Evolutionary conservation across 2,329 filamentous ascomycete species (phyloP).

Genomic region (Conoideocrella luteorostrata): DNA sequence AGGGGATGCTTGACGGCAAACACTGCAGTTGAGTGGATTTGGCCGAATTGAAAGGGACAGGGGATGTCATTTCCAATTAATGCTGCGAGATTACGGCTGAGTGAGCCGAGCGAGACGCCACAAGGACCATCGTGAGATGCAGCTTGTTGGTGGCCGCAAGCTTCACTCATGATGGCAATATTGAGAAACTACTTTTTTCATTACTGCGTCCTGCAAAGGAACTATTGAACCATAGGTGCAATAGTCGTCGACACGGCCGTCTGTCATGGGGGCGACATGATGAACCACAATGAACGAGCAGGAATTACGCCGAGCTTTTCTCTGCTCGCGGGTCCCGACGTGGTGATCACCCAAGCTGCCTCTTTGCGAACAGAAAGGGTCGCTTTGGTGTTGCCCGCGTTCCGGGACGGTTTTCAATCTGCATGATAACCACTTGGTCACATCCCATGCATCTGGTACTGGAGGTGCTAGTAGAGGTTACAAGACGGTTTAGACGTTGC

Average conservation of each 20-base stretch:
- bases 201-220: too few species aligned
- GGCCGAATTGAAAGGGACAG: constrained; percentile 2
- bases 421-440: not conserved
- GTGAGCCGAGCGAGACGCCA: constrained; percentile 1
- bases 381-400: too few species aligned
- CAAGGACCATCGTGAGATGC: not conserved
- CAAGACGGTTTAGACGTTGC: not conserved
- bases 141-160: not conserved
- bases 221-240: too few species aligned
- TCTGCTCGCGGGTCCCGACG: too few species aligned
- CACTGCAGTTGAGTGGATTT: constrained; percentile 2
- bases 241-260: too few species aligned
- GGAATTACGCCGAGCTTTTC: too few species aligned
- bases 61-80: not conserved
- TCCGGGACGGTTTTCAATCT: not conserved
- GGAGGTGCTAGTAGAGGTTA: not conserved
- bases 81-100: not conserved
- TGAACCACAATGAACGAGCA: too few species aligned
- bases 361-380: too few species aligned
- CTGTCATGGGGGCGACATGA: too few species aligned
- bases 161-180: not conserved
- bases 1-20: constrained; percentile 3
- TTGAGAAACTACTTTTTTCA: not conserved
- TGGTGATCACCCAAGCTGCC: too few species aligned
- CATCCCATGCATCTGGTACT: not conserved